These are phyloP conservation scores for Hyphodiscus hymeniophilus DNA, from an alignment of 495 filamentous ascomycete species.

Conservation along the genomic window DNA sequence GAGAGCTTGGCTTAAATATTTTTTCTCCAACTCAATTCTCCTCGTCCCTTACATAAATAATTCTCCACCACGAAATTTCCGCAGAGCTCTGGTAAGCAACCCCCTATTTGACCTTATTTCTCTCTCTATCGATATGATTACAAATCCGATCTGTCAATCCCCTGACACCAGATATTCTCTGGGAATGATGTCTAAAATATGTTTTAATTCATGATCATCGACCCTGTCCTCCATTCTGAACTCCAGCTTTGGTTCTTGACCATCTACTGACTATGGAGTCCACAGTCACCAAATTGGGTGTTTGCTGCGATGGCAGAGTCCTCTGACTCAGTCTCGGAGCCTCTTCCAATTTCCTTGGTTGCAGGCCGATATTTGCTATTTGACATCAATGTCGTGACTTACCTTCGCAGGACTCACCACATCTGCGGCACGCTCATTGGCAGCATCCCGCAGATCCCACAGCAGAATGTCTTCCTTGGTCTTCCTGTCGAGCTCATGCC, in stretches of 20 bases:
- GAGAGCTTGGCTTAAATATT: neutral
- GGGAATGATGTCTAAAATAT: constrained; percentile 27
- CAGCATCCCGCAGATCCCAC: constrained; percentile 80
- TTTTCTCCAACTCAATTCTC: neutral
- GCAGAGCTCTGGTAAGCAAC: constrained; percentile 24
- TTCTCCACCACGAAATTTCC: neutral
- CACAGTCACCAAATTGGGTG: neutral
- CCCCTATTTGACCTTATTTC: constrained; percentile 17
- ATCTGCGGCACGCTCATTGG: constrained; percentile 86
- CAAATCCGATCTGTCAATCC: constrained; percentile 84
- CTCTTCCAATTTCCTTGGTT: constrained; percentile 73
- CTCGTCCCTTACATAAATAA: constrained; percentile 2
- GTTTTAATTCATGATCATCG: constrained; percentile 33
- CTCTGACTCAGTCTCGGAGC: constrained; percentile 14
- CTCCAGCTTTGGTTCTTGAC: constrained; percentile 12
- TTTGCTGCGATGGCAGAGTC: constrained; percentile 1
- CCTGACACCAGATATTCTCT: constrained; percentile 45
- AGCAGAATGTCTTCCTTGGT: constrained; percentile 91
- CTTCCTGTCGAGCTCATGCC: constrained; percentile 83
- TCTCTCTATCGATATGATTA: constrained; percentile 75
- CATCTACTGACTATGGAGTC: neutral
- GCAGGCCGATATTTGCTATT: constrained; percentile 81
- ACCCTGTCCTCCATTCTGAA: constrained; percentile 2
- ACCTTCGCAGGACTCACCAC: constrained; percentile 70
- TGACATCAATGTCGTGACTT: constrained; percentile 72